Evolutionary conservation across 257 asterid genomes (phyloP).

Genomic region (Salvia miltiorrhiza): DNA sequence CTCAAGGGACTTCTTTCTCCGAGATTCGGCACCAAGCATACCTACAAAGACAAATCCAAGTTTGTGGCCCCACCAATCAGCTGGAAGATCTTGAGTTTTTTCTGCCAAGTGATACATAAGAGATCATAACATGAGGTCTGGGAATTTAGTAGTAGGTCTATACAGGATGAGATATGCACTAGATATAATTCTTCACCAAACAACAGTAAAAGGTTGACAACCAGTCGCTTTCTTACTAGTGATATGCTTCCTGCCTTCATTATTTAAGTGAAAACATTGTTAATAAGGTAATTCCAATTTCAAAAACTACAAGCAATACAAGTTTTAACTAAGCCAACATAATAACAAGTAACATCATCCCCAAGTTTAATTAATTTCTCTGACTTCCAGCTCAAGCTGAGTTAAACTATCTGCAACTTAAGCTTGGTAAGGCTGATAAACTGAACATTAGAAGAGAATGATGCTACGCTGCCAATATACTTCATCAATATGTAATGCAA

Average conservation of each 20-base stretch:
- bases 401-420: not conserved
- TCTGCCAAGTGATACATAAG: conserved; percentile 25
- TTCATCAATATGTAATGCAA: not conserved
- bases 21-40: conserved; percentile 79
- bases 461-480: not conserved
- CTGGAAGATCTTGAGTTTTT: conserved; percentile 48
- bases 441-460: not conserved
- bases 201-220: not conserved
- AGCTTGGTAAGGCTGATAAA: not conserved
- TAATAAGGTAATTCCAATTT: not conserved
- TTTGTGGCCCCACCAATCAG: conserved; percentile 92
- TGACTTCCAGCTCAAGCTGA: not conserved
- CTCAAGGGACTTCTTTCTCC: conserved; percentile 44
- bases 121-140: not conserved
- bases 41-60: conserved; percentile 84
- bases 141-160: not conserved
- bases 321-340: not conserved
- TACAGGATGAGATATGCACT: not conserved
- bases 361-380: not conserved
- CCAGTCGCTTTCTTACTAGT: not conserved
- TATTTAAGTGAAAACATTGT: not conserved
- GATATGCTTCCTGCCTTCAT: not conserved
- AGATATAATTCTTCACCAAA: not conserved
- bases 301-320: not conserved
- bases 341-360: not conserved